Conservation (phyloP, 345 rosid species). For the Toxicodendron radicans region DNA sequence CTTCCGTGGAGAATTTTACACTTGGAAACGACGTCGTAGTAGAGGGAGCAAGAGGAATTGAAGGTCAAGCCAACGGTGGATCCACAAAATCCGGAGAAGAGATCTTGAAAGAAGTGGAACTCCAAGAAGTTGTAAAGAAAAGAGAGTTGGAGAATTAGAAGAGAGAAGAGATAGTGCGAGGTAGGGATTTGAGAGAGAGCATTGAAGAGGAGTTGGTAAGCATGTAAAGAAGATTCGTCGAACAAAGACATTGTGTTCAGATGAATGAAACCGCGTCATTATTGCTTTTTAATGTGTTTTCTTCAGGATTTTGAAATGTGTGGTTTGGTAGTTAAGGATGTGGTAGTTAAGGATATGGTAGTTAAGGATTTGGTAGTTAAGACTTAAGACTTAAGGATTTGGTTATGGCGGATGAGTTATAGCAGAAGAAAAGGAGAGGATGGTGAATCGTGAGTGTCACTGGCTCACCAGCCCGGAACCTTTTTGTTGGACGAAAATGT, state of each 20-base stretch:
- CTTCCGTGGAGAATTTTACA: slow-evolving; percentile 70
- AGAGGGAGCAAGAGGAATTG: slow-evolving; percentile 49
- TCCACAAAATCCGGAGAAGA: slow-evolving; percentile 44
- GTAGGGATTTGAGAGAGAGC: slow-evolving; percentile 53
- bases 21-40: slow-evolving; percentile 59
- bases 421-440: neutral
- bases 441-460: neutral
- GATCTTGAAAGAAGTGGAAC: slow-evolving; percentile 66
- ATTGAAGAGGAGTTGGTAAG: slow-evolving; percentile 46
- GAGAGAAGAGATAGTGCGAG: slow-evolving; percentile 46
- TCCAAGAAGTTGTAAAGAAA: slow-evolving; percentile 69
- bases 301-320: neutral
- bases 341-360: too few species aligned
- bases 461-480: too few species aligned
- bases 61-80: slow-evolving; percentile 42
- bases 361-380: too few species aligned
- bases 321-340: too few species aligned
- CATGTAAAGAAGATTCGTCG: slow-evolving; percentile 33
- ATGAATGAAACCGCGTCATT: neutral
- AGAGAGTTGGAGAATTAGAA: slow-evolving; percentile 21
- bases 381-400: too few species aligned
- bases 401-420: neutral
- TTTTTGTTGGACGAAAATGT: too few species aligned
- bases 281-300: too few species aligned
- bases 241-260: neutral